Evolutionary conservation across 2,329 filamentous ascomycete genomes (phyloP).

Genomic region (Hypomyces rosellus): DNA sequence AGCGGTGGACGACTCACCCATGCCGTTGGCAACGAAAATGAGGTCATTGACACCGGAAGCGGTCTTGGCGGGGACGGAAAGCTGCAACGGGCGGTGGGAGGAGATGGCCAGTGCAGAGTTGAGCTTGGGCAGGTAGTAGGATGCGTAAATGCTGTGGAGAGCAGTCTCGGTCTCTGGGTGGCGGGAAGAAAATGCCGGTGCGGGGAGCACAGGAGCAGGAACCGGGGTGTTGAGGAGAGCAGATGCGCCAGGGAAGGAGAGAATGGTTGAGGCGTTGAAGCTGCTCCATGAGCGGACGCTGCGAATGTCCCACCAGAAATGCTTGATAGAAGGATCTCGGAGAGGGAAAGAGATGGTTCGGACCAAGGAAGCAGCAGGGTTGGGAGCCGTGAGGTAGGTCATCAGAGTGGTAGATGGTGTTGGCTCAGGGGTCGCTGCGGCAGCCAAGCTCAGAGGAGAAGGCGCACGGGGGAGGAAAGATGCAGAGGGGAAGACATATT

Average conservation of each 20-base stretch:
- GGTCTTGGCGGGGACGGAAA: conserved; percentile 36
- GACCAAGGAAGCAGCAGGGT: conserved; percentile 77
- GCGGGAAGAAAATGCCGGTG: conserved; percentile 50
- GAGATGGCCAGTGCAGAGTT: conserved; percentile 77
- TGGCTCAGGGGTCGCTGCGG: conserved; percentile 34
- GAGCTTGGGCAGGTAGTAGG: conserved; percentile 78
- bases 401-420: conserved; percentile 62
- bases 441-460: conserved; percentile 36
- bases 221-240: conserved; percentile 67
- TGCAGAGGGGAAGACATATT: conserved; percentile 37
- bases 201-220: conserved; percentile 53
- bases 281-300: conserved; percentile 77
- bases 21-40: conserved; percentile 59
- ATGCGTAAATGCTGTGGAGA: conserved; percentile 68
- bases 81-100: conserved; percentile 56
- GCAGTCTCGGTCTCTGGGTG: conserved; percentile 73
- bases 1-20: conserved; percentile 50
- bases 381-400: conserved; percentile 69
- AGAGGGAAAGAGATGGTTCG: conserved; percentile 66
- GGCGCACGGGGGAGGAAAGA: conserved; percentile 40
- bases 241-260: conserved; percentile 65
- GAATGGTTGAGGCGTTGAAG: conserved; percentile 69
- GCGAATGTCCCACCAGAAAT: conserved; percentile 96
- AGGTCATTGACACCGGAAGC: conserved; percentile 40
- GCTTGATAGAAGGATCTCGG: conserved; percentile 62